Percentiles rank a stretch among this genome's conserved stretches.
Conservation (phyloP, 2,329 filamentous ascomycete species). For the Ophiognomonia clavigignenti-juglandacearum region DNA sequence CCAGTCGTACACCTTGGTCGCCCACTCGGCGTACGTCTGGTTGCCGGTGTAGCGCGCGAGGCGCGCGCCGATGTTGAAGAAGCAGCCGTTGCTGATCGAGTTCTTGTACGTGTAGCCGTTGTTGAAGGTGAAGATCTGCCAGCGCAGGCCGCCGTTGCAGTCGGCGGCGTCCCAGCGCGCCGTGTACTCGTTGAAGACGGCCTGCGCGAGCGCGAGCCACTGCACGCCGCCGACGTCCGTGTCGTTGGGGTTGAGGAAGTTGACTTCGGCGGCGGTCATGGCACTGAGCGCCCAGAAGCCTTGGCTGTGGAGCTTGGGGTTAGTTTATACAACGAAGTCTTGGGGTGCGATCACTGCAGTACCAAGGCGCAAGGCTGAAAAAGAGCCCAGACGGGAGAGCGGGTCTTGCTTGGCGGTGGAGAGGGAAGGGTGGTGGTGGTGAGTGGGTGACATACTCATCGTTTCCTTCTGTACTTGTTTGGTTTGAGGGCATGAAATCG, state of each 20-base stretch:
- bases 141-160: slow-evolving; percentile 67
- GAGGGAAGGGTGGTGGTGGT: too few relatives aligned
- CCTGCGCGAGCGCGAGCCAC: slow-evolving; percentile 63
- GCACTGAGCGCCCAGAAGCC: slow-evolving; percentile 66
- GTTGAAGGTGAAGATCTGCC: slow-evolving; percentile 74
- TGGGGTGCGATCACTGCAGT: too few relatives aligned
- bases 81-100: slow-evolving; percentile 54
- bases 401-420: too few relatives aligned
- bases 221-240: slow-evolving; percentile 25
- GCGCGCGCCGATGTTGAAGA: slow-evolving; percentile 59
- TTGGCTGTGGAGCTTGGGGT: slow-evolving; percentile 33
- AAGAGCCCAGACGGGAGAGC: too few relatives aligned
- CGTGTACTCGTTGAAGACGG: slow-evolving; percentile 62
- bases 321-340: too few relatives aligned
- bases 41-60: slow-evolving; percentile 66
- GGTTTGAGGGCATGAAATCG: slow-evolving; percentile 53
- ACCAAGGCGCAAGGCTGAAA: too few relatives aligned
- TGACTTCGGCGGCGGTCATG: slow-evolving; percentile 61
- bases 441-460: slow-evolving; percentile 41
- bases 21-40: slow-evolving; percentile 54
- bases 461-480: slow-evolving; percentile 52
- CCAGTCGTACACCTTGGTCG: slow-evolving; percentile 57
- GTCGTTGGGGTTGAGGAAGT: slow-evolving; percentile 53
- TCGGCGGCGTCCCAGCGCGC: slow-evolving; percentile 53
- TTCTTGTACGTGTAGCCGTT: slow-evolving; percentile 74